Evolutionary conservation across 352 stramenopile species (phyloP).

Genomic region (Saprolegnia diclina): DNA sequence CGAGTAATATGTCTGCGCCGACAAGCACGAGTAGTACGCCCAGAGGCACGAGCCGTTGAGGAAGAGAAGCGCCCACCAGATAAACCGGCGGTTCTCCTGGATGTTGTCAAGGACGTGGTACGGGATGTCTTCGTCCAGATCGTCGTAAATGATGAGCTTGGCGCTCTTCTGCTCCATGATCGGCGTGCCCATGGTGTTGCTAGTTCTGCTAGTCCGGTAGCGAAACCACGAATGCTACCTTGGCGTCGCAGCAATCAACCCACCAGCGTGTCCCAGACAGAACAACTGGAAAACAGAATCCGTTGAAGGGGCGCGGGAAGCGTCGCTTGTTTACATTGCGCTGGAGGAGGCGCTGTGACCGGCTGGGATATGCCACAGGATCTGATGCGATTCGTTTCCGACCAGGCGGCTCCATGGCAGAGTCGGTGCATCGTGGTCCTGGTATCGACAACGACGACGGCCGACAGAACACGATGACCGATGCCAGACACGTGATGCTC

Average conservation of each 20-base stretch:
- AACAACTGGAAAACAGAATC: too few relatives aligned
- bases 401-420: too few relatives aligned
- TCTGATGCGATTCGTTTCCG: too few relatives aligned
- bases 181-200: neutral
- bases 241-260: neutral
- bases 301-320: too few relatives aligned
- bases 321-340: too few relatives aligned
- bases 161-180: slow-evolving; percentile 14
- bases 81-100: slow-evolving; percentile 41
- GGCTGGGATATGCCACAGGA: too few relatives aligned
- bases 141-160: slow-evolving; percentile 10
- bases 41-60: slow-evolving; percentile 67
- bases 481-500: too few relatives aligned
- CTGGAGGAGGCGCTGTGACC: too few relatives aligned
- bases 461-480: too few relatives aligned
- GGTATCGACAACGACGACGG: too few relatives aligned
- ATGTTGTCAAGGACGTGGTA: slow-evolving; percentile 63
- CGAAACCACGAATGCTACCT: neutral
- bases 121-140: slow-evolving; percentile 31
- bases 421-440: too few relatives aligned
- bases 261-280: too few relatives aligned
- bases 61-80: slow-evolving; percentile 66
- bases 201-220: neutral
- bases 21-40: slow-evolving; percentile 72
- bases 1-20: slow-evolving; percentile 55